A percentile compares a stretch with the other conserved stretches of the same genome.
Evolutionary conservation across 495 filamentous ascomycete genomes (phyloP).

Genomic region (Staphylotrichum tortipilum): DNA sequence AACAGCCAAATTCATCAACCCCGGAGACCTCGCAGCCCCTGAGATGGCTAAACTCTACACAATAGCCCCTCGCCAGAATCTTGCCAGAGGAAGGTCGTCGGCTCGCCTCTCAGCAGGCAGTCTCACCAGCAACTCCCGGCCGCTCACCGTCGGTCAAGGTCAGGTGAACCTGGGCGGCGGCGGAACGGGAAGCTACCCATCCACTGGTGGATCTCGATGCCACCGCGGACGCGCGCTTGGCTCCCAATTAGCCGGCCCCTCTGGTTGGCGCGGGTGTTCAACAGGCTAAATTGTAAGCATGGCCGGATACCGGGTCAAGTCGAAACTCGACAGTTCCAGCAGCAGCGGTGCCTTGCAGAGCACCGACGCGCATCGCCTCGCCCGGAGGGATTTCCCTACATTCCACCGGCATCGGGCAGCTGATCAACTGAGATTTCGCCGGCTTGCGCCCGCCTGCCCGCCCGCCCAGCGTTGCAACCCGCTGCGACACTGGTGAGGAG

Average conservation of each 20-base stretch:
- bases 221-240: too few relatives aligned
- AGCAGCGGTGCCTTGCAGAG: background rate
- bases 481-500: background rate
- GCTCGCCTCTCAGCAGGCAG: background rate
- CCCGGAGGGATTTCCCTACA: slow-evolving; percentile 6
- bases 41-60: background rate
- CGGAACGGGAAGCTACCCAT: slow-evolving; percentile 13
- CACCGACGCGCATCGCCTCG: slow-evolving; percentile 1
- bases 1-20: background rate
- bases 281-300: slow-evolving; percentile 23
- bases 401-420: slow-evolving; percentile 8
- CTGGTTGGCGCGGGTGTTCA: slow-evolving; percentile 20
- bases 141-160: slow-evolving; percentile 5
- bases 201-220: too few relatives aligned
- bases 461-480: background rate
- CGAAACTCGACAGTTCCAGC: slow-evolving; percentile 9
- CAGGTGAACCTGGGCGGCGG: background rate
- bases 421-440: slow-evolving; percentile 7
- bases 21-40: background rate
- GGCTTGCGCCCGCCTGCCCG: background rate
- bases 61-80: background rate
- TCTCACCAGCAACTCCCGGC: background rate
- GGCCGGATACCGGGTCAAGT: slow-evolving; percentile 29
- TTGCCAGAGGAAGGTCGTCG: too few relatives aligned
- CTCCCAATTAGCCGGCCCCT: slow-evolving; percentile 21